phyloP scores from a whole-genome alignment of 495 filamentous ascomycete species.

The Cenococcum geophilum region DNA sequence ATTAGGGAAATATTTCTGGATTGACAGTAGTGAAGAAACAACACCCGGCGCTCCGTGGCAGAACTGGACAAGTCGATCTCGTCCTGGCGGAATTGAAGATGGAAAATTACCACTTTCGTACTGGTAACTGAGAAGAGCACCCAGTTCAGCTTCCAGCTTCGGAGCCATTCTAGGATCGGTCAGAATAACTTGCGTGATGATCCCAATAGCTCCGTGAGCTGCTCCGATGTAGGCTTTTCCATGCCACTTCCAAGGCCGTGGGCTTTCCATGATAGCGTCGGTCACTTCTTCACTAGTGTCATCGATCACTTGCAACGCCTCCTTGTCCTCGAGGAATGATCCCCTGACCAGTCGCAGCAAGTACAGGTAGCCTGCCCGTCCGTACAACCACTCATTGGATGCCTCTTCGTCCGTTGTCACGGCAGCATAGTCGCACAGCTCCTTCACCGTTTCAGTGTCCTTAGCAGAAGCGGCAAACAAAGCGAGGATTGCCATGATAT shows the following conservation, averaged over 20 bases:
- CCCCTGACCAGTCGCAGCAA: conserved; percentile 47
- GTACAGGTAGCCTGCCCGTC: conserved; percentile 56
- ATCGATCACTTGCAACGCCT: conserved; percentile 36
- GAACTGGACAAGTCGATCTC: conserved; percentile 53
- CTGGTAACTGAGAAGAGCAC: conserved; percentile 44
- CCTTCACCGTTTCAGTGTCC: conserved; percentile 41
- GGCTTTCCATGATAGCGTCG: conserved; percentile 38
- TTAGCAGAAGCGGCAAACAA: conserved; percentile 45
- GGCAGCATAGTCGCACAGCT: conserved; percentile 41
- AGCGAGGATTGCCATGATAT: conserved; percentile 50
- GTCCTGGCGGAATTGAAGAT: conserved; percentile 39
- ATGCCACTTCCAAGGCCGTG: conserved; percentile 54
- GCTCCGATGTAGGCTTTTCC: conserved; percentile 55
- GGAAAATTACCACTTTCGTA: conserved; percentile 43
- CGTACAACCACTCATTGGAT: conserved; percentile 53
- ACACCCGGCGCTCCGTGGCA: conserved; percentile 63
- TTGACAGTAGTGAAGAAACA: conserved; percentile 46
- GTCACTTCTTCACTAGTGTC: conserved; percentile 42
- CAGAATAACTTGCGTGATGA: conserved; percentile 57
- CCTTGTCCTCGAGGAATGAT: conserved; percentile 36
- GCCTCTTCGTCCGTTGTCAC: conserved; percentile 37
- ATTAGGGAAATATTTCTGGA: conserved; percentile 47
- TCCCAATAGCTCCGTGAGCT: conserved; percentile 56
- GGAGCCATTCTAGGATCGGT: conserved; percentile 41
- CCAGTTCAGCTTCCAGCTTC: conserved; percentile 43